Conservation (phyloP, 2,329 filamentous ascomycete species). For the Exophiala dermatitidis region DNA sequence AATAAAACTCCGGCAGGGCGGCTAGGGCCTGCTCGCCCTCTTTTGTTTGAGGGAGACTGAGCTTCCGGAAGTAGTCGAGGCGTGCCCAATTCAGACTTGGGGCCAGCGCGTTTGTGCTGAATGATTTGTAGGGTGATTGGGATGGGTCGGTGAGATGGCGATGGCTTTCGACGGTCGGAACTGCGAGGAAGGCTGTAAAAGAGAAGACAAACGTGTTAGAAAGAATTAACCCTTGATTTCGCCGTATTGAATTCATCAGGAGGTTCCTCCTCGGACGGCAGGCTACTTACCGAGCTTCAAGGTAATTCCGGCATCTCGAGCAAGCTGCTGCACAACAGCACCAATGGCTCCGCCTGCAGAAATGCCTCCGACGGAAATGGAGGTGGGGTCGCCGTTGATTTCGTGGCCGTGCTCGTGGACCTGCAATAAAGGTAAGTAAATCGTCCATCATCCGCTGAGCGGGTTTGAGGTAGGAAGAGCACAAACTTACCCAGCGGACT, state of each 20-base stretch:
- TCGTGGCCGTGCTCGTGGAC: not conserved
- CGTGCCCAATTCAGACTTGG: not conserved
- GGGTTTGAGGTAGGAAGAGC: not conserved
- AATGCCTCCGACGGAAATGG: not conserved
- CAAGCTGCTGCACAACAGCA: not conserved
- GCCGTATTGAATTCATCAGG: not conserved
- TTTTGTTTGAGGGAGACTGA: no score
- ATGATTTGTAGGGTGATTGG: not conserved
- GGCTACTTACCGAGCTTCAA: not conserved
- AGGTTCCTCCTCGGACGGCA: not conserved
- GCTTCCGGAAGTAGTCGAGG: not conserved
- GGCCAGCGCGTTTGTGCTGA: not conserved
- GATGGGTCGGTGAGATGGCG: not conserved
- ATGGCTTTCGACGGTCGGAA: not conserved
- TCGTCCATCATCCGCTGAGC: not conserved
- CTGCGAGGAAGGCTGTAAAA: no score
- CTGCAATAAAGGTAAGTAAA: not conserved
- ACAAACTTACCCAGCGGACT: not conserved
- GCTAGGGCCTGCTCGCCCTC: no score
- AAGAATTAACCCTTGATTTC: no score
- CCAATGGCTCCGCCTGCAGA: not conserved
- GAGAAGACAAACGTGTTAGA: no score
- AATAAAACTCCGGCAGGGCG: no score
- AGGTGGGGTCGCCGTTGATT: not conserved
- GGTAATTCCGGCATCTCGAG: not conserved